A percentile compares a stretch with the other conserved stretches of the same genome.
Evolutionary conservation across 2,329 filamentous ascomycete species (phyloP).

Genomic region (Pezicula rhizophila): DNA sequence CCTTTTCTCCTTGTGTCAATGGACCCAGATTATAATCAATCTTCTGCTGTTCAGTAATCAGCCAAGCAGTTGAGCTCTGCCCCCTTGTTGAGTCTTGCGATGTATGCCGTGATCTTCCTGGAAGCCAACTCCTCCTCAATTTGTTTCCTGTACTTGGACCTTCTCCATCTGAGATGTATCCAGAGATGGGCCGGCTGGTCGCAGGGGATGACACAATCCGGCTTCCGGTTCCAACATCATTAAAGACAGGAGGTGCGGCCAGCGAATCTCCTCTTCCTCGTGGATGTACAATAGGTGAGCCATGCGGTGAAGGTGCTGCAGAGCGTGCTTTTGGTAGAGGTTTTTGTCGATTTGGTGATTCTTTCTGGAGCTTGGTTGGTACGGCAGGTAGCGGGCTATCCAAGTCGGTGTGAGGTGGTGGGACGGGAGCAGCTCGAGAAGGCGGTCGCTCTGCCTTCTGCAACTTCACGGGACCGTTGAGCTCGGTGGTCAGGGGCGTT

Average conservation of each 20-base stretch:
- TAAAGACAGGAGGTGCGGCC: background rate
- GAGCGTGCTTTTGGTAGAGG: background rate
- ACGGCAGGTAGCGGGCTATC: background rate
- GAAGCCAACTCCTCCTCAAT: slow-evolving; percentile 16
- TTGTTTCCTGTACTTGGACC: slow-evolving; percentile 3
- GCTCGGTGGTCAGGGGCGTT: background rate
- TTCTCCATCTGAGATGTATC: background rate
- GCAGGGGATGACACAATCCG: slow-evolving; percentile 5
- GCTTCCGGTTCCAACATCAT: background rate
- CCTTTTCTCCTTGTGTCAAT: slow-evolving; percentile 50
- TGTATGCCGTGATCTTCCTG: slow-evolving; percentile 7
- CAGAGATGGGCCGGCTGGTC: slow-evolving; percentile 3
- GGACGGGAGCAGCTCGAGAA: background rate
- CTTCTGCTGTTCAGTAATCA: slow-evolving; percentile 44
- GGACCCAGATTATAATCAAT: slow-evolving; percentile 51
- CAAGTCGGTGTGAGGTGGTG: background rate
- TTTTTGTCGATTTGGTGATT: background rate
- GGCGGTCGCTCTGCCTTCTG: background rate
- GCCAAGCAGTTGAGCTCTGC: slow-evolving; percentile 36
- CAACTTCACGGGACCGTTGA: background rate
- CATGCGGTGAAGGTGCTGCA: background rate
- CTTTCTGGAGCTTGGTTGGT: background rate
- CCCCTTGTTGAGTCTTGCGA: slow-evolving; percentile 8
- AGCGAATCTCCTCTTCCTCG: background rate
- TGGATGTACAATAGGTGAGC: background rate